These are phyloP conservation scores for Westerdykella sp. DNA, from an alignment of 2,329 filamentous ascomycete species.

Conservation along the genomic window DNA sequence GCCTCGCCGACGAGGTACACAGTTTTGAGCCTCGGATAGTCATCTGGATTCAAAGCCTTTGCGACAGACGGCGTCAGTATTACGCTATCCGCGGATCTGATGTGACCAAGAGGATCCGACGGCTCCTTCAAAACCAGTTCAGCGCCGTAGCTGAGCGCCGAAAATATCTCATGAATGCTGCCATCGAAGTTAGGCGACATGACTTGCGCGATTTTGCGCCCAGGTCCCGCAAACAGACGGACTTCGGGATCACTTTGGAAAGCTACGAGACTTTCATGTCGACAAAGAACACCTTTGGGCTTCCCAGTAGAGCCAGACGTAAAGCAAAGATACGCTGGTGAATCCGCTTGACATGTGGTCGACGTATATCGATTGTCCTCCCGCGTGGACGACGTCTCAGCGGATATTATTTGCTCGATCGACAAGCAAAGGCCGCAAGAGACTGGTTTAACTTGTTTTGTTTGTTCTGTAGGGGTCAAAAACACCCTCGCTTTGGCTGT, in stretches of 20 bases:
- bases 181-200: slow-evolving; percentile 43
- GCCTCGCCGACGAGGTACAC: slow-evolving; percentile 38
- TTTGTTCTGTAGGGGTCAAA: slow-evolving; percentile 8
- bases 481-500: slow-evolving; percentile 20
- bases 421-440: slow-evolving; percentile 10
- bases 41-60: slow-evolving; percentile 21
- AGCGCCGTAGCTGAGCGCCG: slow-evolving; percentile 36
- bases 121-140: slow-evolving; percentile 32
- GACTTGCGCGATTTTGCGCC: slow-evolving; percentile 35
- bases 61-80: slow-evolving; percentile 40
- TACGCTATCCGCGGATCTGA: slow-evolving; percentile 24
- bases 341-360: slow-evolving; percentile 1
- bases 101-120: slow-evolving; percentile 24
- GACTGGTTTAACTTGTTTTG: slow-evolving; percentile 6
- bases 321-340: slow-evolving; percentile 39
- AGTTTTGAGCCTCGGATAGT: slow-evolving; percentile 29
- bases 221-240: slow-evolving; percentile 30
- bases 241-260: slow-evolving; percentile 32
- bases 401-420: slow-evolving; percentile 9
- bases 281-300: slow-evolving; percentile 40
- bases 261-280: slow-evolving; percentile 33
- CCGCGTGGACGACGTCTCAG: too few relatives aligned
- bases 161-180: slow-evolving; percentile 41
- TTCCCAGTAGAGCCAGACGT: slow-evolving; percentile 43
- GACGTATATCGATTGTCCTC: neutral